Conservation (phyloP, 2,329 filamentous ascomycete genomes). For the Fusarium lateritium region DNA sequence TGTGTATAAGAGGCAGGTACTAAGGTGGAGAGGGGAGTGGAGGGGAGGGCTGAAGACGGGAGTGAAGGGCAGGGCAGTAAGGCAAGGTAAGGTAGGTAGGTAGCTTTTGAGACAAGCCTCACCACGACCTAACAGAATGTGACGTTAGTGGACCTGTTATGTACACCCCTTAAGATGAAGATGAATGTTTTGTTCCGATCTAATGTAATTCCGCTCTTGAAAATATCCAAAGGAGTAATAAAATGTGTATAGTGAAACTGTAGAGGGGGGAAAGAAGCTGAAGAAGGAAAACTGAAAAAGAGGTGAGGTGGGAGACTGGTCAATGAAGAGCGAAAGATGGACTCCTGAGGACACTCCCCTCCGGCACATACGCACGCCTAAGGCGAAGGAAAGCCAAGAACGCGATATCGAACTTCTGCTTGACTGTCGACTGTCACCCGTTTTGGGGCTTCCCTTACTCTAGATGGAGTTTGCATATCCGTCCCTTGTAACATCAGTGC, state of each 20-base stretch:
- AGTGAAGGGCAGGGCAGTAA: slow-evolving; percentile 5
- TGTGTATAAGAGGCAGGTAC: too few relatives aligned
- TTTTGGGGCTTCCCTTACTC: slow-evolving; percentile 17
- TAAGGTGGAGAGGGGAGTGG: not conserved
- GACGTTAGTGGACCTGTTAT: slow-evolving; percentile 25
- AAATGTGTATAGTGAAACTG: slow-evolving; percentile 3
- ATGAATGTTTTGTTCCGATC: not conserved
- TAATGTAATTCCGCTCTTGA: slow-evolving; percentile 1
- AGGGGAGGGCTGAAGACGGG: slow-evolving; percentile 9
- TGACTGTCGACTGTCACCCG: slow-evolving; percentile 15
- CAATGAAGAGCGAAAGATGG: slow-evolving; percentile 4
- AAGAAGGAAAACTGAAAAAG: not conserved
- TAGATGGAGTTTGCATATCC: slow-evolving; percentile 39
- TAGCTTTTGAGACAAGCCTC: slow-evolving; percentile 11
- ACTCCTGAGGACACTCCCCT: too few relatives aligned
- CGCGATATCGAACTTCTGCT: slow-evolving; percentile 12
- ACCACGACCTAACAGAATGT: slow-evolving; percentile 18
- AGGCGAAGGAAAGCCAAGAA: slow-evolving; percentile 1
- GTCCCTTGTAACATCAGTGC: slow-evolving; percentile 39
- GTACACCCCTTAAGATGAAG: slow-evolving; percentile 14
- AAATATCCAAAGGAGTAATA: slow-evolving; percentile 24
- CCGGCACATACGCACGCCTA: too few relatives aligned
- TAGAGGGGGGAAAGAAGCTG: slow-evolving; percentile 14
- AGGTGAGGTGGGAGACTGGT: slow-evolving; percentile 23
- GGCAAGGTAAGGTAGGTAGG: slow-evolving; percentile 1